phyloP scores from a whole-genome alignment of 768 basidiomycete species.

The Trametes coccinea region DNA sequence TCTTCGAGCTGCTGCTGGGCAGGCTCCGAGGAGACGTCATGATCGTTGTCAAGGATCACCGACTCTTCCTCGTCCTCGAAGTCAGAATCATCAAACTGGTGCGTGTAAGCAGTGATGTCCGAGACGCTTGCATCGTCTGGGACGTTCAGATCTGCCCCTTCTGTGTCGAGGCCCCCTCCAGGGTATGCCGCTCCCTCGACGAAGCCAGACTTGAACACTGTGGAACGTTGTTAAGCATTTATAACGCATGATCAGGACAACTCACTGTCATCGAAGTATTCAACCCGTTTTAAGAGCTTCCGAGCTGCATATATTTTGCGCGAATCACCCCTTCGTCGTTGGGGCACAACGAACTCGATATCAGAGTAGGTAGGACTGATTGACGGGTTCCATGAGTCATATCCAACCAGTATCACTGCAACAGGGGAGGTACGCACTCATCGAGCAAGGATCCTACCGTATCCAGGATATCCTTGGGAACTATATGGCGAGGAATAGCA shows the following conservation, averaged over 20 bases:
- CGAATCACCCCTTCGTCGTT: slow-evolving; percentile 39
- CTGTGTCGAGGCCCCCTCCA: slow-evolving; percentile 28
- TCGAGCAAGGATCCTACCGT: slow-evolving; percentile 76
- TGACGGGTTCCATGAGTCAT: neutral
- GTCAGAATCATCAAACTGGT: slow-evolving; percentile 51
- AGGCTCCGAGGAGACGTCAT: slow-evolving; percentile 30
- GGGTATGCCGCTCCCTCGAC: slow-evolving; percentile 50
- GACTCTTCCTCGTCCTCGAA: slow-evolving; percentile 56
- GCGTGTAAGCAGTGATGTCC: slow-evolving; percentile 43
- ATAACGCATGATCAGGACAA: neutral
- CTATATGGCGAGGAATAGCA: slow-evolving; percentile 46
- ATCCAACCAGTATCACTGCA: neutral
- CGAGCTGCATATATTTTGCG: slow-evolving; percentile 67
- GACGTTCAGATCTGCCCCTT: slow-evolving; percentile 10
- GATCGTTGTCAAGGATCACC: slow-evolving; percentile 36
- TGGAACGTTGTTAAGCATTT: neutral
- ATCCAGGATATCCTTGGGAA: slow-evolving; percentile 67
- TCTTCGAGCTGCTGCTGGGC: neutral
- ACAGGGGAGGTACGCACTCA: slow-evolving; percentile 38
- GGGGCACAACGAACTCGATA: slow-evolving; percentile 75
- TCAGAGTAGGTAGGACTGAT: slow-evolving; percentile 72
- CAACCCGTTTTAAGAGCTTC: slow-evolving; percentile 65
- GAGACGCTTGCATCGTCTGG: slow-evolving; percentile 41
- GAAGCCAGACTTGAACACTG: slow-evolving; percentile 77
- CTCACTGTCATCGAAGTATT: slow-evolving; percentile 78